Conservation (phyloP, 306 rosid genomes). For the Lathyrus tuberosus region DNA sequence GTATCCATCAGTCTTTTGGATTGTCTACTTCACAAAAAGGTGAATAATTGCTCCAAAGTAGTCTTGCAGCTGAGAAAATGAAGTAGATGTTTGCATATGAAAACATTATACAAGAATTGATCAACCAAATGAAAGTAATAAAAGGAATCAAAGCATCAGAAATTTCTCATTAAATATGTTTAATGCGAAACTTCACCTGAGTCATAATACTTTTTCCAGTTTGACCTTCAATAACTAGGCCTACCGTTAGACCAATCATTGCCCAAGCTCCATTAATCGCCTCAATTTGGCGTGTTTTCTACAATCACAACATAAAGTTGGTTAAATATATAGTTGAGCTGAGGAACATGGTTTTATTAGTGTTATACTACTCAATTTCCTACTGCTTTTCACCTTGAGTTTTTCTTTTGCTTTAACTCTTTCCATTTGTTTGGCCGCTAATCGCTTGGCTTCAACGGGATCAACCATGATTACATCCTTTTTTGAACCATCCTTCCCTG, state of each 20-base stretch:
- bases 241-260: constrained; percentile 89
- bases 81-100: constrained; percentile 21
- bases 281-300: constrained; percentile 86
- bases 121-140: constrained; percentile 35
- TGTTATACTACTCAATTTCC: constrained; percentile 23
- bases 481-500: constrained; percentile 51
- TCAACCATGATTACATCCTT: constrained; percentile 84
- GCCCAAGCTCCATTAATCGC: constrained; percentile 99
- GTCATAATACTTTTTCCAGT: constrained; percentile 74
- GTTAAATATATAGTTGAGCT: constrained; percentile 35
- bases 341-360: constrained; percentile 24
- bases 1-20: constrained; percentile 31
- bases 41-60: constrained; percentile 59
- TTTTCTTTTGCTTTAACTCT: constrained; percentile 76
- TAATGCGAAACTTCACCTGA: constrained; percentile 58
- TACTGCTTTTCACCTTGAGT: constrained; percentile 57
- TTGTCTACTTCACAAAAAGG: constrained; percentile 55
- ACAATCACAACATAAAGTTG: constrained; percentile 41
- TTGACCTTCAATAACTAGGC: constrained; percentile 80
- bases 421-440: constrained; percentile 91
- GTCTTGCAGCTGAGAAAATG: constrained; percentile 64
- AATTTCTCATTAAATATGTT: constrained; percentile 2
- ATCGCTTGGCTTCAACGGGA: constrained; percentile 89
- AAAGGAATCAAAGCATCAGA: constrained; percentile 25
- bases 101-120: constrained; percentile 27